phyloP scores from a whole-genome alignment of 345 rosid species.

The Abelmoschus esculentus region DNA sequence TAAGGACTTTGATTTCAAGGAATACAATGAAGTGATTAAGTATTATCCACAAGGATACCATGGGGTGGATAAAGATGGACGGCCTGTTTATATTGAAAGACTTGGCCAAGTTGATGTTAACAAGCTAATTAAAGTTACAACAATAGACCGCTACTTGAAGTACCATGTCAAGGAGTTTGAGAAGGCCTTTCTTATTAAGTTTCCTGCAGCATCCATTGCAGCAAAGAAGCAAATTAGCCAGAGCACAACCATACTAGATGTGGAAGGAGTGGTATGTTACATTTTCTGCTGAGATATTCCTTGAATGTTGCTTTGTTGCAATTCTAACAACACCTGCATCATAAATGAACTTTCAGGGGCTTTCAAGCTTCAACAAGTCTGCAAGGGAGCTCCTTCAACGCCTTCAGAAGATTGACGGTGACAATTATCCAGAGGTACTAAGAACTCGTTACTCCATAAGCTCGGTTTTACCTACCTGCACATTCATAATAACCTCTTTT shows the following conservation, averaged over 20 bases:
- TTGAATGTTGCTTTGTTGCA: neutral
- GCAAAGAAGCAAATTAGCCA: neutral
- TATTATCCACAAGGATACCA: neutral
- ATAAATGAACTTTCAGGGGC: constrained; percentile 44
- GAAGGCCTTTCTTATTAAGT: neutral
- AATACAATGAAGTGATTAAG: neutral
- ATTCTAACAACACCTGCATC: neutral
- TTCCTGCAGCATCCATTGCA: neutral
- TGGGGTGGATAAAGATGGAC: neutral
- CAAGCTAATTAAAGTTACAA: neutral
- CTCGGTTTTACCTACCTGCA: neutral
- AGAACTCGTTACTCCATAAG: neutral
- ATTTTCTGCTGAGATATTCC: no score
- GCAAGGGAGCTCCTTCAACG: constrained; percentile 74
- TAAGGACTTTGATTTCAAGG: neutral
- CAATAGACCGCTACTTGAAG: neutral
- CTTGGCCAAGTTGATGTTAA: neutral
- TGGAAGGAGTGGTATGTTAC: neutral
- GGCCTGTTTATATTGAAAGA: neutral
- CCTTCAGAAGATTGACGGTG: constrained; percentile 74
- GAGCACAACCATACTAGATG: neutral
- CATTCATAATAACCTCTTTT: neutral
- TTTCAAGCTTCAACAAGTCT: constrained; percentile 67
- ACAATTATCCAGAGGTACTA: constrained; percentile 86
- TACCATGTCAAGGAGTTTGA: neutral